A percentile compares a stretch with the other conserved stretches of the same genome.
These are phyloP conservation scores for Trichosporon sp. DNA, from an alignment of 1,284 basidiomycete species.

Conservation along the genomic window DNA sequence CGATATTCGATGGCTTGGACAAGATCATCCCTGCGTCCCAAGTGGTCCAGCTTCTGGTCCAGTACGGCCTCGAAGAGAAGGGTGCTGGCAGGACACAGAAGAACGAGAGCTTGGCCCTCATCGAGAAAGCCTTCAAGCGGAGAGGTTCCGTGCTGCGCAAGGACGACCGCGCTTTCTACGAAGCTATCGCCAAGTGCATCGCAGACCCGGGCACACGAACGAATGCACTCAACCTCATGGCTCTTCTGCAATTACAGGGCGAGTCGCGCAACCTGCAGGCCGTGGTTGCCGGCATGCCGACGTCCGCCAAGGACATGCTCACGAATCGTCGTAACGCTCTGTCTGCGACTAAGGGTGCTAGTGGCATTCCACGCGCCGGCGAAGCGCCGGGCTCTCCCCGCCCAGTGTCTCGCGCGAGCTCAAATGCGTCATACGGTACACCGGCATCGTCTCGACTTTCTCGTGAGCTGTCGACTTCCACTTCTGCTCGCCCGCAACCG, in stretches of 20 bases:
- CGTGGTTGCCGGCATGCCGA: constrained; percentile 35
- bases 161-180: constrained; percentile 41
- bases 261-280: constrained; percentile 33
- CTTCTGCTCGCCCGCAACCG: neutral
- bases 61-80: constrained; percentile 54
- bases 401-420: constrained; percentile 1
- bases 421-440: neutral
- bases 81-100: constrained; percentile 42
- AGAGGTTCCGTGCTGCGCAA: constrained; percentile 39
- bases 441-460: constrained; percentile 2
- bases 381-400: neutral
- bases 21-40: constrained; percentile 47
- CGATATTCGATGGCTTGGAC: constrained; percentile 51
- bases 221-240: constrained; percentile 45
- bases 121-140: constrained; percentile 43
- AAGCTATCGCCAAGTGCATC: constrained; percentile 57
- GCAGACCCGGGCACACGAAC: constrained; percentile 42
- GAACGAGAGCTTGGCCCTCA: constrained; percentile 41
- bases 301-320: constrained; percentile 42
- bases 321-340: constrained; percentile 42
- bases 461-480: constrained; percentile 2
- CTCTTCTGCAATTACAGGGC: constrained; percentile 43
- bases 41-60: constrained; percentile 77
- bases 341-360: constrained; percentile 25
- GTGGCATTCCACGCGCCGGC: constrained; percentile 14